Conservation (phyloP, 2,329 filamentous ascomycete species). For the Calcarisporium arbuscula region DNA sequence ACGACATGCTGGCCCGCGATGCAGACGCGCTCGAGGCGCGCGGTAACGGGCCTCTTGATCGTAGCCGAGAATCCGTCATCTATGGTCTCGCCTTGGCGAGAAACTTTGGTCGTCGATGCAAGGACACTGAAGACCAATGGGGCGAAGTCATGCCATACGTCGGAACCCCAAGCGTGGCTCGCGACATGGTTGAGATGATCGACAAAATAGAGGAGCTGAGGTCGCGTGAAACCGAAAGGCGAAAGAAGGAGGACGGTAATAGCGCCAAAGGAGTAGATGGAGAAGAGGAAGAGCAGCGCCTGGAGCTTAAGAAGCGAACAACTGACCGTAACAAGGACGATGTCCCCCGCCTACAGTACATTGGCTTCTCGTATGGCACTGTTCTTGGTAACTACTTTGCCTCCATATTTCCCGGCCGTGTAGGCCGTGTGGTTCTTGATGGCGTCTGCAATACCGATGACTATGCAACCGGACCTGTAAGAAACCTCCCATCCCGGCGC, state of each 20-base stretch:
- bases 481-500: constrained; percentile 8
- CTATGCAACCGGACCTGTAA: constrained; percentile 23
- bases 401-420: constrained; percentile 26
- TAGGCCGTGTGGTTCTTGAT: constrained; percentile 36
- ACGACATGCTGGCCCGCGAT: constrained; percentile 21
- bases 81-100: constrained; percentile 19
- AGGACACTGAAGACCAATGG: constrained; percentile 4
- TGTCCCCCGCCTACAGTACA: constrained; percentile 33
- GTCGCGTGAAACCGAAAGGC: constrained; percentile 6
- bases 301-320: constrained; percentile 11
- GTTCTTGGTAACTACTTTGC: constrained; percentile 28
- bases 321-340: constrained; percentile 3
- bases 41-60: constrained; percentile 21
- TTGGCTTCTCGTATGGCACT: constrained; percentile 43
- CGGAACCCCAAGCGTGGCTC: constrained; percentile 30
- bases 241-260: neutral
- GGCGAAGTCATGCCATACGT: constrained; percentile 26
- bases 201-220: constrained; percentile 31
- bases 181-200: constrained; percentile 39
- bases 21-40: constrained; percentile 22
- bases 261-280: neutral
- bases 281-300: neutral
- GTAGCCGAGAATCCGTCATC: constrained; percentile 13
- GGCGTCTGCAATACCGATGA: constrained; percentile 30
- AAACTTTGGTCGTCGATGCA: constrained; percentile 24